A percentile compares a stretch with the other conserved stretches of the same genome.
Evolutionary conservation across 78 protist species (phyloP).

Genomic region (Paulinella micropora): DNA sequence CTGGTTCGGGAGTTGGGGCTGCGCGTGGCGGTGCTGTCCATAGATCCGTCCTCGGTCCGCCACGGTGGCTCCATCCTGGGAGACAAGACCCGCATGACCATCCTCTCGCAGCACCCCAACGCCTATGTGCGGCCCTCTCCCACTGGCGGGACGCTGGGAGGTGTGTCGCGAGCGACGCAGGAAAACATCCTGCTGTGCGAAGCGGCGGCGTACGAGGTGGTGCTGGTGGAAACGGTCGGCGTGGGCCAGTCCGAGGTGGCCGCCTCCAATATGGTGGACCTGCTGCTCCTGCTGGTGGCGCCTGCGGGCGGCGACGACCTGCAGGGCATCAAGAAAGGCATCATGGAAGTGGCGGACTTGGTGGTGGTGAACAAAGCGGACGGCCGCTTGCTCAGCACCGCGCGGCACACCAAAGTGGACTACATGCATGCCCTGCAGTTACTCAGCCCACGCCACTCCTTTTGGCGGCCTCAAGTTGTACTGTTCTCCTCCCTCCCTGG

Average conservation of each 20-base stretch:
- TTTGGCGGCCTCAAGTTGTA: background rate
- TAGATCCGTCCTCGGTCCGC: slow-evolving; percentile 74
- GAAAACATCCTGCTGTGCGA: slow-evolving; percentile 76
- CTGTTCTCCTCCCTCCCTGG: background rate
- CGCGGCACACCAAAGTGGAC: background rate
- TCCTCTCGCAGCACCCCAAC: slow-evolving; percentile 39
- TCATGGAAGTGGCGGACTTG: slow-evolving; percentile 74
- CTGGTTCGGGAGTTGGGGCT: background rate
- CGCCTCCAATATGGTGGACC: slow-evolving; percentile 71
- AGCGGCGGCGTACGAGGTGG: slow-evolving; percentile 49
- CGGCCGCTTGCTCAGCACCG: background rate
- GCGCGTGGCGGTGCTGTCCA: slow-evolving; percentile 45
- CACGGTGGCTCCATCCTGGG: slow-evolving; percentile 85
- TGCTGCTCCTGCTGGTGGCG: slow-evolving; percentile 64
- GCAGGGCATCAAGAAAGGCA: slow-evolving; percentile 87
- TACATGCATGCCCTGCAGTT: background rate
- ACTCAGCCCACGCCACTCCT: background rate
- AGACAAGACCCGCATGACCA: slow-evolving; percentile 87
- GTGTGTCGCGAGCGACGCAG: slow-evolving; percentile 42
- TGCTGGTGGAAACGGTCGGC: slow-evolving; percentile 91
- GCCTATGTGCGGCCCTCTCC: slow-evolving; percentile 87
- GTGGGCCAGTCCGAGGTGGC: slow-evolving; percentile 83
- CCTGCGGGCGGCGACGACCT: slow-evolving; percentile 92
- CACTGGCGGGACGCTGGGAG: slow-evolving; percentile 58
- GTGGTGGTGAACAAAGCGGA: slow-evolving; percentile 65